Conservation (phyloP, 495 filamentous ascomycete genomes). For the Extremus antarcticus region DNA sequence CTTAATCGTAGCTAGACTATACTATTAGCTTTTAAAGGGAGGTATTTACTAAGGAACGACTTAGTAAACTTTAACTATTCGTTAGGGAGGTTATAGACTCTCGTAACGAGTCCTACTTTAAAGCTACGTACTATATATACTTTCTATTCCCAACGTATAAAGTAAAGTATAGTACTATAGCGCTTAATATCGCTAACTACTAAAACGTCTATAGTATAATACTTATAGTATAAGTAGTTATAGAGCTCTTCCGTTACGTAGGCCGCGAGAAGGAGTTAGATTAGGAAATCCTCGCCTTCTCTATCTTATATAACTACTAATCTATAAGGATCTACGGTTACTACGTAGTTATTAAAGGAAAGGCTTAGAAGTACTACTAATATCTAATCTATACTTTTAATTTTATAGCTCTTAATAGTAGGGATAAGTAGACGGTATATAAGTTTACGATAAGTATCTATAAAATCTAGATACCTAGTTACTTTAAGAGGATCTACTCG, state of each 20-base stretch:
- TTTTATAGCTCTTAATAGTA: constrained; percentile 6
- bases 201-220: constrained; percentile 28
- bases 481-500: constrained; percentile 20
- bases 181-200: constrained; percentile 29
- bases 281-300: constrained; percentile 37
- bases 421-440: constrained; percentile 22
- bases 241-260: constrained; percentile 11
- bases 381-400: constrained; percentile 14
- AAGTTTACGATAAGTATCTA: constrained; percentile 23
- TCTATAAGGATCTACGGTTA: constrained; percentile 28
- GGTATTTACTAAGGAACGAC: too few relatives aligned
- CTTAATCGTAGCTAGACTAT: too few relatives aligned
- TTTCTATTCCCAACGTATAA: constrained; percentile 33
- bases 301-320: constrained; percentile 35
- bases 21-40: too few relatives aligned
- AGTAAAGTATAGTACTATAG: constrained; percentile 27
- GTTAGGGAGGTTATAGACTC: too few relatives aligned
- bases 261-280: constrained; percentile 32
- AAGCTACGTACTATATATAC: constrained; percentile 33
- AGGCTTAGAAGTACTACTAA: constrained; percentile 13
- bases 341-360: constrained; percentile 19
- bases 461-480: constrained; percentile 15
- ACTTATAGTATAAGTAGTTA: neutral
- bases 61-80: too few relatives aligned
- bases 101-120: constrained; percentile 28